Evolutionary conservation across 306 rosid species (phyloP).

Genomic region (Inga laurina): DNA sequence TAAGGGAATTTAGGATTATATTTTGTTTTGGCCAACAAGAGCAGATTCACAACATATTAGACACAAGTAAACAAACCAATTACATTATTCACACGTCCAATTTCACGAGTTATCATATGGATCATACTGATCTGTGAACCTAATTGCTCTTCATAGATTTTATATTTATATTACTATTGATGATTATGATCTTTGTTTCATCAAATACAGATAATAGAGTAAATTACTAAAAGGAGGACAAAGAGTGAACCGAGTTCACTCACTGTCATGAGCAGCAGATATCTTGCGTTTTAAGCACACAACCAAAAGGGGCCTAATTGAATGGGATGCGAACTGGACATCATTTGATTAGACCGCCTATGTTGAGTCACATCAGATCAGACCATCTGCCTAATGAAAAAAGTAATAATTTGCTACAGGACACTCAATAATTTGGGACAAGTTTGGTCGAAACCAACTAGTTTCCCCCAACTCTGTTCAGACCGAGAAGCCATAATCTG

Average conservation of each 20-base stretch:
- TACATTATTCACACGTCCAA: background rate
- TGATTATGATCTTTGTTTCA: background rate
- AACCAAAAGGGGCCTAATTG: constrained; percentile 5
- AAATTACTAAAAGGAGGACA: background rate
- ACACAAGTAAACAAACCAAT: too few species aligned
- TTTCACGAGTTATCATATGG: background rate
- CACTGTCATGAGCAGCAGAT: background rate
- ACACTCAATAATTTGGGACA: constrained; percentile 1
- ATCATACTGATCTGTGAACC: background rate
- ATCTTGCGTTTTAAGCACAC: background rate
- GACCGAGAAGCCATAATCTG: background rate
- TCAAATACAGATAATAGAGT: background rate
- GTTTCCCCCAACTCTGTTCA: background rate
- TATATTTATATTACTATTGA: background rate
- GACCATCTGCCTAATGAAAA: background rate
- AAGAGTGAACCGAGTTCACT: constrained; percentile 5
- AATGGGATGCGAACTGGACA: constrained; percentile 20
- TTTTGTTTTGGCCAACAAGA: background rate
- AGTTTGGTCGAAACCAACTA: background rate
- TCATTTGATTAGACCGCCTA: background rate
- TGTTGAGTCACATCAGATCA: constrained; percentile 13
- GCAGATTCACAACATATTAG: too few species aligned
- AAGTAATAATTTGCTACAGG: background rate
- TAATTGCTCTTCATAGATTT: too few species aligned
- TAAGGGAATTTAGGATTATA: background rate